Base-by-base conservation (phyloP, 176 grass and related monocot species). In the Dactylis glomerata region DNA sequence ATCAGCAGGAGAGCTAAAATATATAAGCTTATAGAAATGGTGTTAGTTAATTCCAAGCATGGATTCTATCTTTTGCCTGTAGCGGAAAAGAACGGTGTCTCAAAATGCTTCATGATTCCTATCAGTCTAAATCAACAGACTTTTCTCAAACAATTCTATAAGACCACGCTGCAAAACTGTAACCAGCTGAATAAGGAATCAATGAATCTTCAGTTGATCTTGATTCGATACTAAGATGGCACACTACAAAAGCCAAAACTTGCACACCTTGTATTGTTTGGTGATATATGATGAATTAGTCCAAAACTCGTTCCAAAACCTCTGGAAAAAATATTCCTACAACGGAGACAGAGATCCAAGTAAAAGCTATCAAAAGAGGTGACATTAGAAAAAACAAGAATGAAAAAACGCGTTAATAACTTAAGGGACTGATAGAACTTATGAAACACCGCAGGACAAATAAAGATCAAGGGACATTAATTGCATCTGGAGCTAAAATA, bases 331-430 rank as follows among this genome's bases (percentile, higher is more conserved):
- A 24, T 26, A 36, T 72, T 20, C 28, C 31, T 54, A 82, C 52
- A 82, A 44, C 15, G 42, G 27, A 63, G 32, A 62, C 24, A 63
- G 9, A 63, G 52, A 65, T 79, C 65, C 79, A 56, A 62, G 45
- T 79, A 79, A 55, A 40, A 73, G 65, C 88, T 87, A 80, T 81
- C 78, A 79, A 24, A 55, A 34, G 30, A 78, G 54, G 22, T 83
- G 56, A 68, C 42, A 26, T 79, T 36, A 74, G 46, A 85, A 56
- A 76, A 41, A 49, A 45, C 1, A 44, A 73, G 27, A 36, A 26
- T 50, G 22, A 72, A 75, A 85, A 57, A 8, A 44, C 5, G 10
- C 0, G 1, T 28, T 55, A 44, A 19, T 34, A 74, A 57, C 23
- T 42, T 73, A 86, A 55, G 33, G 38, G 12, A 5, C 10, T 14